Conservation (phyloP, 805 yeast species). For the Metschnikowia hibisci region DNA sequence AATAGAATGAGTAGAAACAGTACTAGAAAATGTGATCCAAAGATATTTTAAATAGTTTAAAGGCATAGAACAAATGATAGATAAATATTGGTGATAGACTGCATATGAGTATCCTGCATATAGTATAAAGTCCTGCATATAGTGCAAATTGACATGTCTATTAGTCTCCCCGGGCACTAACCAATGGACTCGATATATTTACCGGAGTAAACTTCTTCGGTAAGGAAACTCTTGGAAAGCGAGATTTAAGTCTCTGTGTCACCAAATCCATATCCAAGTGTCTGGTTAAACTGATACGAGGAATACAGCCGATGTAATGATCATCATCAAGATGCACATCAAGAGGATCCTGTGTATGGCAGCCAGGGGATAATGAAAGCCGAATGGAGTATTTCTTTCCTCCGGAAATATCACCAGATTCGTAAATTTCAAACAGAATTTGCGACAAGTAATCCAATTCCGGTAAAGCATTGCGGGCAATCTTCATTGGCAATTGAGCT, state of each 20-base stretch:
- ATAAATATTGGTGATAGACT: too few species aligned
- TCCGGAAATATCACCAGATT: conserved; percentile 62
- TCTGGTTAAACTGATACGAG: conserved; percentile 83
- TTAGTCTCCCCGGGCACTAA: conserved; percentile 10
- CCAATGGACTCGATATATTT: conserved; percentile 68
- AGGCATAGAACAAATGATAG: too few species aligned
- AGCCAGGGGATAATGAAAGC: conserved; percentile 92
- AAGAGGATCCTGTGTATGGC: conserved; percentile 95
- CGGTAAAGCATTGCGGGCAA: conserved; percentile 91
- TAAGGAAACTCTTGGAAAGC: conserved; percentile 81
- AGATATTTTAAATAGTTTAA: too few species aligned
- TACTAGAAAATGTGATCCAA: too few species aligned
- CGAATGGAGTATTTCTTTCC: conserved; percentile 85
- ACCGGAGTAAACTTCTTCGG: conserved; percentile 92
- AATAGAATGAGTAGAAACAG: too few species aligned
- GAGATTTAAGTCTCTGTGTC: conserved; percentile 69
- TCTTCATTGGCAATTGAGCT: conserved; percentile 89
- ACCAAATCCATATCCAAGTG: conserved; percentile 91
- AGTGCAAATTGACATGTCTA: neutral
- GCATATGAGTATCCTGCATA: too few species aligned
- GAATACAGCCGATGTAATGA: conserved; percentile 95
- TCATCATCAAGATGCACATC: conserved; percentile 95
- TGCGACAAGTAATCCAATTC: conserved; percentile 95
- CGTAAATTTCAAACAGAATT: conserved; percentile 89
- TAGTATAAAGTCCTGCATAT: neutral